These are phyloP conservation scores for Kluyveromyces sp. DNA, from an alignment of 1,139 yeast genomes.

Conservation along the genomic window DNA sequence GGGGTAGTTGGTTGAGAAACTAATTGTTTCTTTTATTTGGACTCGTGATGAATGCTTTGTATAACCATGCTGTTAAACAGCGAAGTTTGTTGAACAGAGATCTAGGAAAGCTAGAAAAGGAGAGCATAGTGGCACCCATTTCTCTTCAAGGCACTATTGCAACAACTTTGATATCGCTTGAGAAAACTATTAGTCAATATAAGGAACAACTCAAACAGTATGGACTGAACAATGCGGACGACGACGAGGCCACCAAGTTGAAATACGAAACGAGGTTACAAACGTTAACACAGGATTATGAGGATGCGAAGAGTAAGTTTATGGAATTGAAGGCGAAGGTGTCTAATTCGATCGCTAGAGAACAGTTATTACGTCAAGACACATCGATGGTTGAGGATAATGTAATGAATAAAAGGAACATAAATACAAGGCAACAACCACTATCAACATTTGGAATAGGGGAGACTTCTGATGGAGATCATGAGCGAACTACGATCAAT, in stretches of 20 bases:
- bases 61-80: slow-evolving; percentile 85
- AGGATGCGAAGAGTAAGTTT: slow-evolving; percentile 50
- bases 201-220: slow-evolving; percentile 50
- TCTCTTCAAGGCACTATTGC: slow-evolving; percentile 75
- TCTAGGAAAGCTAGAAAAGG: slow-evolving; percentile 55
- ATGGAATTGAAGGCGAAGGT: slow-evolving; percentile 56
- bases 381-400: slow-evolving; percentile 21
- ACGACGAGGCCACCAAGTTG: slow-evolving; percentile 37
- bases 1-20: too few species aligned
- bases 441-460: background rate
- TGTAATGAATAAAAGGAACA: slow-evolving; percentile 20
- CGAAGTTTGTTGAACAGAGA: slow-evolving; percentile 66
- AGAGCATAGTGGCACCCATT: slow-evolving; percentile 61
- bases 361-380: slow-evolving; percentile 12
- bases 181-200: slow-evolving; percentile 73
- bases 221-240: slow-evolving; percentile 39
- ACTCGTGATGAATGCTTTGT: slow-evolving; percentile 54
- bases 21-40: too few species aligned
- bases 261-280: slow-evolving; percentile 59
- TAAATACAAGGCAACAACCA: slow-evolving; percentile 6
- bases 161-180: slow-evolving; percentile 69
- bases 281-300: slow-evolving; percentile 53
- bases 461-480: background rate
- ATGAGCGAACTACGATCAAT: slow-evolving; percentile 7
- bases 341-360: slow-evolving; percentile 39